These are phyloP conservation scores for Talaromyces thailandensis DNA, from an alignment of 495 filamentous ascomycete genomes.

Conservation along the genomic window DNA sequence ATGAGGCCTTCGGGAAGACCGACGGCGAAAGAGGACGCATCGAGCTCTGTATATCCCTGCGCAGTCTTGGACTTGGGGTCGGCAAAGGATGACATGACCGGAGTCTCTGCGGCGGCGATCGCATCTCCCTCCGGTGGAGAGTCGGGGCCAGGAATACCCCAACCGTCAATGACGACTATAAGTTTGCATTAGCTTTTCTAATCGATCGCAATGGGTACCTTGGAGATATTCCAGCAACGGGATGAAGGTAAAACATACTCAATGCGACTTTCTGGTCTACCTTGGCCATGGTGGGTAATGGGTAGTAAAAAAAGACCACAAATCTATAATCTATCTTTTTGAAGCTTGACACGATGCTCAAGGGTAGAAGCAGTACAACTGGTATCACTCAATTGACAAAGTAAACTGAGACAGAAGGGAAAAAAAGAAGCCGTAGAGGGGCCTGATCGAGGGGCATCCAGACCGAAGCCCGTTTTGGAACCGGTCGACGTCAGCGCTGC, in stretches of 20 bases:
- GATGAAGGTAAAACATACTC: conserved; percentile 48
- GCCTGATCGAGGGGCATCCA: conserved; percentile 6
- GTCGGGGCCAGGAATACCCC: conserved; percentile 76
- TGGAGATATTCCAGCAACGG: conserved; percentile 7
- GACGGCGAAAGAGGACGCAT: conserved; percentile 91
- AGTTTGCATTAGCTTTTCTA: conserved; percentile 14
- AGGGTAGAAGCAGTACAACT: conserved; percentile 10
- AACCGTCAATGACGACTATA: conserved; percentile 94
- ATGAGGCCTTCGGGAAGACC: conserved; percentile 94
- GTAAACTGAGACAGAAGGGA: conserved; percentile 13
- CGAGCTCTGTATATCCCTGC: conserved; percentile 77
- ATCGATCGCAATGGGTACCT: background rate
- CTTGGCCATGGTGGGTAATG: conserved; percentile 14
- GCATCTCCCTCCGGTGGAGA: conserved; percentile 84
- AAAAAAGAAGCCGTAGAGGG: conserved; percentile 11
- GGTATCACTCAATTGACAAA: conserved; percentile 9
- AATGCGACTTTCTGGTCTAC: conserved; percentile 90
- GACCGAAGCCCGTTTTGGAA: conserved; percentile 9
- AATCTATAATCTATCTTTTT: background rate
- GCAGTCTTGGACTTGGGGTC: conserved; percentile 52
- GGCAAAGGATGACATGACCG: conserved; percentile 76
- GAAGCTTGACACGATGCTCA: background rate
- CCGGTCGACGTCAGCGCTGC: conserved; percentile 3
- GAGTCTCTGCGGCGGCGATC: conserved; percentile 85
- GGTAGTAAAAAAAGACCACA: background rate